A percentile compares a stretch with the other conserved stretches of the same genome.
Evolutionary conservation across 2,329 filamentous ascomycete species (phyloP).

Genomic region (Ophiostoma ips): DNA sequence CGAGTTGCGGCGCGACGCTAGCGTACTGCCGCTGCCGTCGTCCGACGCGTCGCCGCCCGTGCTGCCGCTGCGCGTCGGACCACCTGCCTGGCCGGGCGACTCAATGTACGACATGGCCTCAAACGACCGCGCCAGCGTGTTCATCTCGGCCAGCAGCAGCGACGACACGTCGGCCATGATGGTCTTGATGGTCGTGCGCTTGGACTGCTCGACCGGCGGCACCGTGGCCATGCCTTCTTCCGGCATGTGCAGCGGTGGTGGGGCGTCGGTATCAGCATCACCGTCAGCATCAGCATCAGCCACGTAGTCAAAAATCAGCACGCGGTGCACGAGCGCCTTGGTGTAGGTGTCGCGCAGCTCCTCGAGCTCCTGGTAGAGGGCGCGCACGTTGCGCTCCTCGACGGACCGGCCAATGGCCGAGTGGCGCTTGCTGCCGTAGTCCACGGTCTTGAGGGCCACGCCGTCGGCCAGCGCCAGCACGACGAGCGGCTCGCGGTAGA

Average conservation of each 20-base stretch:
- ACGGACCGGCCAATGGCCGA: constrained; percentile 35
- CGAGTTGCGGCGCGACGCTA: constrained; percentile 34
- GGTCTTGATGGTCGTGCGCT: constrained; percentile 67
- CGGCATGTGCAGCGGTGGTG: constrained; percentile 36
- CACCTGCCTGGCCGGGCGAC: constrained; percentile 47
- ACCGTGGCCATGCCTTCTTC: constrained; percentile 60
- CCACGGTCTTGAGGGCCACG: constrained; percentile 44
- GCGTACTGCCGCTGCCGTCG: constrained; percentile 8
- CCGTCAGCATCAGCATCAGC: constrained; percentile 30
- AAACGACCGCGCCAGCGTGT: constrained; percentile 55
- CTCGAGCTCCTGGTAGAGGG: constrained; percentile 54
- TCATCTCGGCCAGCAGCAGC: constrained; percentile 60
- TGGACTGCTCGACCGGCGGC: constrained; percentile 53
- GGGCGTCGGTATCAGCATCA: no score
- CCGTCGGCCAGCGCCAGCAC: constrained; percentile 80
- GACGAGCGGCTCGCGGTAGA: constrained; percentile 71
- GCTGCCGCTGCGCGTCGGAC: constrained; percentile 20
- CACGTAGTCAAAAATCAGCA: constrained; percentile 66
- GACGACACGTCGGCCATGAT: constrained; percentile 69
- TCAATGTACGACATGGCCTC: constrained; percentile 64
- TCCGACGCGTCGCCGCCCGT: constrained; percentile 22
- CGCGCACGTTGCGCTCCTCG: constrained; percentile 42
- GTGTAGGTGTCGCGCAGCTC: constrained; percentile 58
- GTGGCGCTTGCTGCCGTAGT: constrained; percentile 37
- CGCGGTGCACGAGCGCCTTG: constrained; percentile 61